A percentile compares a stretch with the other conserved stretches of the same genome.
Evolutionary conservation across 2,329 filamentous ascomycete genomes (phyloP).

Genomic region (Amauroascus verrucosus): DNA sequence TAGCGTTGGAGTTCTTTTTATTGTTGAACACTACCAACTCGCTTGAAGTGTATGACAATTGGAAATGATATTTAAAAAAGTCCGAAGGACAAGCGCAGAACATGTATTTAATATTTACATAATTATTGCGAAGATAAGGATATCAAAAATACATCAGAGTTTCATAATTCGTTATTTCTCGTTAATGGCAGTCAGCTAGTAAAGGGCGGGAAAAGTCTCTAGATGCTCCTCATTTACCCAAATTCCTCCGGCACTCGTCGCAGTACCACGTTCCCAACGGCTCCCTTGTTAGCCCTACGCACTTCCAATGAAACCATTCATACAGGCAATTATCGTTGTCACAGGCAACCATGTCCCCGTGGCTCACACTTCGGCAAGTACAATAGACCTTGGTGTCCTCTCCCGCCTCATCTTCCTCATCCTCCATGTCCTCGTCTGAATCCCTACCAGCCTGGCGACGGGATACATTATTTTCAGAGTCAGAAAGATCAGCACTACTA

Average conservation of each 20-base stretch:
- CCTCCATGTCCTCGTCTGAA: conserved; percentile 35
- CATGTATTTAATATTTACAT: background rate
- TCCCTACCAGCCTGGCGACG: conserved; percentile 17
- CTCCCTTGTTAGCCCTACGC: conserved; percentile 51
- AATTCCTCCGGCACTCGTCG: conserved; percentile 40
- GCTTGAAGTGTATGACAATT: background rate
- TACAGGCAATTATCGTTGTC: conserved; percentile 55
- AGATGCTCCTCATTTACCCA: conserved; percentile 26
- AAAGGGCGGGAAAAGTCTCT: background rate
- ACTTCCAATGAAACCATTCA: conserved; percentile 59
- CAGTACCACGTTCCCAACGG: conserved; percentile 51
- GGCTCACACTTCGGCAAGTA: conserved; percentile 54
- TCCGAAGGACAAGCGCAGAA: background rate
- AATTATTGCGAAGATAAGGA: background rate
- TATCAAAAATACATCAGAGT: background rate
- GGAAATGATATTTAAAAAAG: background rate
- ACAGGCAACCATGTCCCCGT: conserved; percentile 58
- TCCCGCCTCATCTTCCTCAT: conserved; percentile 42
- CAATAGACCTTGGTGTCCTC: conserved; percentile 55
- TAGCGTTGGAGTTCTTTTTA: conserved; percentile 15
- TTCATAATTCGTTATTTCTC: background rate
- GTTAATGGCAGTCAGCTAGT: background rate
- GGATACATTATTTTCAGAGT: conserved; percentile 34
- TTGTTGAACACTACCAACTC: background rate
- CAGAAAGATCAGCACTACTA: conserved; percentile 41